Evolutionary conservation across 140 eudicot genomes (phyloP).

Genomic region (Senecio squalidus): DNA sequence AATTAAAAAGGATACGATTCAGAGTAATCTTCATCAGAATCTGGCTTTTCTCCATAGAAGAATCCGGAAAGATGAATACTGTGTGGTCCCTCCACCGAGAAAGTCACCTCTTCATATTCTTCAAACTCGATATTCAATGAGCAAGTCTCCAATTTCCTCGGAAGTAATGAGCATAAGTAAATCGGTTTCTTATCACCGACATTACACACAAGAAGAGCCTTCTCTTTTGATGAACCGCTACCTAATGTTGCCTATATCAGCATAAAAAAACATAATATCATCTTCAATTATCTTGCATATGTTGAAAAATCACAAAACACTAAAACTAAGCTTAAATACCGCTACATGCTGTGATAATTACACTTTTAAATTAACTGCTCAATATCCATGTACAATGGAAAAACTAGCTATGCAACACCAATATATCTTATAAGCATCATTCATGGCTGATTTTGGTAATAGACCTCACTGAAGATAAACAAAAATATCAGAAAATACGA

Average conservation of each 20-base stretch:
- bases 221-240: constrained; percentile 51
- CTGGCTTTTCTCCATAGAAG: constrained; percentile 53
- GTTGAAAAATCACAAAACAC: background rate
- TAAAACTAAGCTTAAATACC: background rate
- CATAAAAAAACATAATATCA: constrained; percentile 3
- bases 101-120: constrained; percentile 73
- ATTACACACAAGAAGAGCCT: constrained; percentile 62
- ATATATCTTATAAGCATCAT: background rate
- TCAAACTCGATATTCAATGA: constrained; percentile 77
- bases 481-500: background rate
- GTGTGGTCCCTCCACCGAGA: constrained; percentile 76
- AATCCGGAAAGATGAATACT: constrained; percentile 88
- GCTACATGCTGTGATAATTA: background rate
- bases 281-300: background rate
- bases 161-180: constrained; percentile 67
- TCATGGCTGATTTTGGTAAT: background rate
- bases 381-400: background rate
- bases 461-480: background rate
- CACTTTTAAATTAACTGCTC: background rate
- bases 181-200: constrained; percentile 76
- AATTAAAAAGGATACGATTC: constrained; percentile 65
- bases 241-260: constrained; percentile 79
- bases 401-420: background rate
- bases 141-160: constrained; percentile 69
- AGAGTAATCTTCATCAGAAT: constrained; percentile 36